These are phyloP conservation scores for Penicillium sp. DNA, from an alignment of 2,329 filamentous ascomycete genomes.

Conservation along the genomic window DNA sequence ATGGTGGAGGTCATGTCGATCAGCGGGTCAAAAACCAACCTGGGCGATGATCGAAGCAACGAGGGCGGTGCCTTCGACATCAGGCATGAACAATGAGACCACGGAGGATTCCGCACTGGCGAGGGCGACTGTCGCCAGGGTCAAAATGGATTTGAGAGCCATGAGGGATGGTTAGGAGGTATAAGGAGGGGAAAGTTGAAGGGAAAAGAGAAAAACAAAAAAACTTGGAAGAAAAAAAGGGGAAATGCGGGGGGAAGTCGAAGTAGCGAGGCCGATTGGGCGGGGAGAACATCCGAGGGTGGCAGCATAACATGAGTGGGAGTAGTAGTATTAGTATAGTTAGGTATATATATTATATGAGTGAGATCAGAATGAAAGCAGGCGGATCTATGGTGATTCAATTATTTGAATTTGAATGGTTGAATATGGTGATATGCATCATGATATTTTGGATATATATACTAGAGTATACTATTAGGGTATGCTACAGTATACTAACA, in stretches of 20 bases:
- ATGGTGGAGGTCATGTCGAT: background rate
- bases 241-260: background rate
- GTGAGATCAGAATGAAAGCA: too few species aligned
- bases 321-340: too few species aligned
- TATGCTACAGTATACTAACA: background rate
- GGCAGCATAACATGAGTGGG: background rate
- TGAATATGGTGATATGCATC: too few species aligned
- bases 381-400: too few species aligned
- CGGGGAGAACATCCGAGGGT: background rate
- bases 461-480: too few species aligned
- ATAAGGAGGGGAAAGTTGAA: background rate
- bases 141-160: constrained; percentile 16
- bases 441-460: too few species aligned
- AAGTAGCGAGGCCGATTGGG: background rate
- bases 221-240: background rate
- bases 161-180: constrained; percentile 9
- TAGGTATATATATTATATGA: too few species aligned
- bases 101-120: constrained; percentile 24
- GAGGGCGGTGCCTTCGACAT: constrained; percentile 20
- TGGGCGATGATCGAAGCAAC: constrained; percentile 31
- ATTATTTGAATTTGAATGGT: too few species aligned
- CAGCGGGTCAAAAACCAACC: constrained; percentile 16
- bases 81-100: constrained; percentile 31
- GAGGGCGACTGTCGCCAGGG: constrained; percentile 22
- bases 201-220: background rate